Percentiles rank a stretch among this genome's conserved stretches.
These are phyloP conservation scores for Gentiana dahurica DNA, from an alignment of 257 asterid genomes.

Conservation along the genomic window DNA sequence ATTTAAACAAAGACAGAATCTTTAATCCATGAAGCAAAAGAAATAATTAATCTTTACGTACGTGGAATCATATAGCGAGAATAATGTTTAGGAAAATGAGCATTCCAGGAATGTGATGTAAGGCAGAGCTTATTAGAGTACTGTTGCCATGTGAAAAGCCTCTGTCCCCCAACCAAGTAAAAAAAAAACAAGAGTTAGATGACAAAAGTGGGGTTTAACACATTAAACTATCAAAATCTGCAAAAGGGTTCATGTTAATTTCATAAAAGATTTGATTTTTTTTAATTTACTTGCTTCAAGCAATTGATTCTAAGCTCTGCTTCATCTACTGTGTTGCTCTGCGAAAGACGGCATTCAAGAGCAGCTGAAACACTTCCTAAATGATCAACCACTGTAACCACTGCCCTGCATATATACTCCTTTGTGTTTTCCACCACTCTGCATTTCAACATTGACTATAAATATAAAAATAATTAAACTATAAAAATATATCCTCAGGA, in stretches of 20 bases:
- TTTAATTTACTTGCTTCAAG: constrained; percentile 31
- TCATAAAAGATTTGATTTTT: background rate
- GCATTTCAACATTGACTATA: constrained; percentile 9
- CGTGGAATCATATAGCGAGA: constrained; percentile 41
- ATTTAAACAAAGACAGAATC: background rate
- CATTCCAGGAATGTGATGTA: constrained; percentile 23
- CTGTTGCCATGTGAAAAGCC: constrained; percentile 41
- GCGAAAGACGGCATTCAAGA: constrained; percentile 33
- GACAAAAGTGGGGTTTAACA: background rate
- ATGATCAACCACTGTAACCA: constrained; percentile 55
- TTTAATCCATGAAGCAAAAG: background rate
- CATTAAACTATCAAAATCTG: background rate
- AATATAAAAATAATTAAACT: background rate
- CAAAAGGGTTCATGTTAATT: background rate
- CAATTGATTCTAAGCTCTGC: constrained; percentile 29
- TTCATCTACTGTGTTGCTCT: constrained; percentile 25
- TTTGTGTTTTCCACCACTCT: constrained; percentile 52
- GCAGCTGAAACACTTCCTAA: constrained; percentile 50
- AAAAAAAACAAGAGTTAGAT: background rate
- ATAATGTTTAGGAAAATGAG: constrained; percentile 29
- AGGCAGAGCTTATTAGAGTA: constrained; percentile 36
- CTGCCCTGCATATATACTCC: constrained; percentile 44
- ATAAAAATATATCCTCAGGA: background rate
- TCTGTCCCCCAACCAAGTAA: constrained; percentile 15
- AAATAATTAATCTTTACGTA: constrained; percentile 6